Percentiles rank a stretch among this genome's conserved stretches.
These are phyloP conservation scores for Dictyophora rubrovolvata DNA, from an alignment of 768 basidiomycete species.

Conservation along the genomic window DNA sequence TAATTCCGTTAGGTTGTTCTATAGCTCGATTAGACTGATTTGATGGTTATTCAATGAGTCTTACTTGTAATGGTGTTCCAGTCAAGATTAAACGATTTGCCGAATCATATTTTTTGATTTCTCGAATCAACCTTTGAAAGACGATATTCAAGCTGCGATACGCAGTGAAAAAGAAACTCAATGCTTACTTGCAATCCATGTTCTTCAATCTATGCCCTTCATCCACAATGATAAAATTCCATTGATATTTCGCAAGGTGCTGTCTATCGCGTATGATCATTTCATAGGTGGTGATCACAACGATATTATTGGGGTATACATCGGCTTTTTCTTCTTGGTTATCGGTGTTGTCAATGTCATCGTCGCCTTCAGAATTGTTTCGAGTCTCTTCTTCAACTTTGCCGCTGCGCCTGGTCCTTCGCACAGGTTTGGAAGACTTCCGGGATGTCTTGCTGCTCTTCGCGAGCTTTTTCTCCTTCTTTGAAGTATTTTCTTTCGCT, in stretches of 20 bases:
- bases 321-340: slow-evolving; percentile 31
- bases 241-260: slow-evolving; percentile 54
- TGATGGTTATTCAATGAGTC: slow-evolving; percentile 15
- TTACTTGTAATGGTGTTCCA: slow-evolving; percentile 89
- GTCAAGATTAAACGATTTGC: slow-evolving; percentile 90
- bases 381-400: slow-evolving; percentile 11
- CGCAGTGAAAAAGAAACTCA: background rate
- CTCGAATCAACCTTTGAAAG: slow-evolving; percentile 51
- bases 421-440: background rate
- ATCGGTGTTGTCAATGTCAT: slow-evolving; percentile 44
- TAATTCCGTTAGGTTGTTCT: slow-evolving; percentile 94
- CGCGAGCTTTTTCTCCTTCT: background rate
- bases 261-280: slow-evolving; percentile 78
- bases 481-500: background rate
- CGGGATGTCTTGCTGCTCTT: background rate
- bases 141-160: background rate
- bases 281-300: slow-evolving; percentile 76
- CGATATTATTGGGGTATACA: slow-evolving; percentile 8
- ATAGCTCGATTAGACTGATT: slow-evolving; percentile 6
- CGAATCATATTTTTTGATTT: slow-evolving; percentile 78
- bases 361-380: slow-evolving; percentile 15
- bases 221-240: slow-evolving; percentile 93
- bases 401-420: slow-evolving; percentile 6
- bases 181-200: slow-evolving; percentile 60
- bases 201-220: slow-evolving; percentile 96